phyloP scores from a whole-genome alignment of 2,329 filamentous ascomycete species.

The Fonsecaea erecta region DNA sequence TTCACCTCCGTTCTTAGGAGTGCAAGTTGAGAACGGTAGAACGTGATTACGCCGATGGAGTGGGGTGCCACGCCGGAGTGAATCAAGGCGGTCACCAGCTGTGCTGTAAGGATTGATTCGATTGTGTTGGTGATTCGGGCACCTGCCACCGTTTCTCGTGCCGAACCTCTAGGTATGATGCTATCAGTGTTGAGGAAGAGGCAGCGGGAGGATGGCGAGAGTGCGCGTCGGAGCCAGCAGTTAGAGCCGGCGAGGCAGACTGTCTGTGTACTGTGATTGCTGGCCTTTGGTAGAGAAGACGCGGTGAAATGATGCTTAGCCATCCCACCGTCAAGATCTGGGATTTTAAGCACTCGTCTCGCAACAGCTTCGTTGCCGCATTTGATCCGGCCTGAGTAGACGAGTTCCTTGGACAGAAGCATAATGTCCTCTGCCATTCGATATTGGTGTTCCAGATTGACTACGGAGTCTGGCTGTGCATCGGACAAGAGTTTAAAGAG shows the following conservation, averaged over 20 bases:
- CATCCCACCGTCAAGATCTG: slow-evolving; percentile 64
- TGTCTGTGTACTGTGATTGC: slow-evolving; percentile 25
- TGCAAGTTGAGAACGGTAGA: slow-evolving; percentile 90
- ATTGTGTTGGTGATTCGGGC: slow-evolving; percentile 84
- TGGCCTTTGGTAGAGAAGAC: slow-evolving; percentile 42
- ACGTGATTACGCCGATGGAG: slow-evolving; percentile 93
- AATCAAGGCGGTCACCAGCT: slow-evolving; percentile 80
- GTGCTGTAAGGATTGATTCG: slow-evolving; percentile 77
- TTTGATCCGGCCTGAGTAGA: slow-evolving; percentile 87
- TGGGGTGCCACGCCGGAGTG: slow-evolving; percentile 72
- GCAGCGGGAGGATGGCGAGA: slow-evolving; percentile 73
- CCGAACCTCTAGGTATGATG: slow-evolving; percentile 67
- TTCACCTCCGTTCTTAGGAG: slow-evolving; percentile 76
- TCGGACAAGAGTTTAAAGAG: slow-evolving; percentile 94
- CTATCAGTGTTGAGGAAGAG: slow-evolving; percentile 88
- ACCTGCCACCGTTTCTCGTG: slow-evolving; percentile 65
- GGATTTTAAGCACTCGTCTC: slow-evolving; percentile 68
- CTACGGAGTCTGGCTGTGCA: slow-evolving; percentile 81
- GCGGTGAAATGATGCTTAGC: slow-evolving; percentile 63
- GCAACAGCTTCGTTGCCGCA: slow-evolving; percentile 83
- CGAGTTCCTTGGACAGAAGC: slow-evolving; percentile 87
- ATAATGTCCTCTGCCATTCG: slow-evolving; percentile 98
- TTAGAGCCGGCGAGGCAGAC: slow-evolving; percentile 43
- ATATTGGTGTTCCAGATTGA: slow-evolving; percentile 93
- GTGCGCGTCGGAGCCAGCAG: slow-evolving; percentile 79